phyloP scores from a whole-genome alignment of 2,329 filamentous ascomycete genomes.

The Colletotrichum gloeosporioides region DNA sequence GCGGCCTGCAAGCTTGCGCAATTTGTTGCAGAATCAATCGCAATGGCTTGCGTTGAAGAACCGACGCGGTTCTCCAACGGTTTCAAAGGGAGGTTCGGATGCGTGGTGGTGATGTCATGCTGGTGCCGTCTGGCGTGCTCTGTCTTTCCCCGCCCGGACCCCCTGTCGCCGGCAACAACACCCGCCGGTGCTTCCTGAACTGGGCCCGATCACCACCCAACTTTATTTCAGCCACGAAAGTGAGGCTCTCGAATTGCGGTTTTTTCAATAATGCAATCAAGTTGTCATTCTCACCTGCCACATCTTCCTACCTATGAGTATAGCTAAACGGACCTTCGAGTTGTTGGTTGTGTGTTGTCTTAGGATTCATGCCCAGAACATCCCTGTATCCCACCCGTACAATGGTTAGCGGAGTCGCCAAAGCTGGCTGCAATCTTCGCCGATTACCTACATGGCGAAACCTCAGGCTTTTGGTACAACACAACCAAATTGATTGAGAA shows the following conservation, averaged over 20 bases:
- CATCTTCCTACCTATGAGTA: neutral
- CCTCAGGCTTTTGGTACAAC: neutral
- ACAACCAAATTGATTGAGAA: neutral
- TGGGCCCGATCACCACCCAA: neutral
- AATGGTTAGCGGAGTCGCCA: neutral
- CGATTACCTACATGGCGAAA: neutral
- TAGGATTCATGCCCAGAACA: neutral
- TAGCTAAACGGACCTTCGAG: neutral
- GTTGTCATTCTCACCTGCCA: neutral
- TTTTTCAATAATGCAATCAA: neutral
- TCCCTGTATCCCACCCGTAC: neutral
- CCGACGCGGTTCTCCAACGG: neutral
- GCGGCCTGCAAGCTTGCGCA: neutral
- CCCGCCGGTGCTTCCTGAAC: neutral
- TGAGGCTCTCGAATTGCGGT: neutral
- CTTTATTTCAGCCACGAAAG: neutral
- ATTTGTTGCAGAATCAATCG: neutral
- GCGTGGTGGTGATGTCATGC: slow-evolving; percentile 17
- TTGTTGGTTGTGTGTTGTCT: neutral
- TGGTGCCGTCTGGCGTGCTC: slow-evolving; percentile 14
- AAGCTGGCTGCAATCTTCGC: neutral
- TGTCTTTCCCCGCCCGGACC: slow-evolving; percentile 1
- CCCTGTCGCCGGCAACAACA: neutral
- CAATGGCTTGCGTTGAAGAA: neutral
- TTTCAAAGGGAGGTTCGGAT: neutral